Conservation (phyloP, 768 basidiomycete genomes). For the Kondoa subrosea region DNA sequence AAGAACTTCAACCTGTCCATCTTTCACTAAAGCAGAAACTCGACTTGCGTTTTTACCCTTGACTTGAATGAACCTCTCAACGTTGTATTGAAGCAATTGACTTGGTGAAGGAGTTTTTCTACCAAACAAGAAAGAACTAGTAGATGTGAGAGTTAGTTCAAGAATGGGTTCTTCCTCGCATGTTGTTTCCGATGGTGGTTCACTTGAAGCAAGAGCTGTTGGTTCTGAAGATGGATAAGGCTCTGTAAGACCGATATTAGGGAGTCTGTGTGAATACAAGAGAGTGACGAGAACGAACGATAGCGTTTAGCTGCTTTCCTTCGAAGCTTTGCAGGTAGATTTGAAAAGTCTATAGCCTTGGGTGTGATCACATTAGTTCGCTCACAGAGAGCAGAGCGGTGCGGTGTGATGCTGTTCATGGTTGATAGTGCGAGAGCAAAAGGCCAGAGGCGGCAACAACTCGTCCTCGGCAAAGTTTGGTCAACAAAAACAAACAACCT, state of each 20-base stretch:
- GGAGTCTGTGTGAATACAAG: background rate
- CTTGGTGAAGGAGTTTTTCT: background rate
- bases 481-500: too few species aligned
- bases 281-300: background rate
- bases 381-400: too few species aligned
- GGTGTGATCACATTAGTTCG: too few species aligned
- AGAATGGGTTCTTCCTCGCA: background rate
- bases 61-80: background rate
- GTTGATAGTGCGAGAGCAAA: too few species aligned
- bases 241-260: background rate
- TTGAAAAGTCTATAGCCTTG: too few species aligned
- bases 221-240: background rate
- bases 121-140: background rate
- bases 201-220: background rate
- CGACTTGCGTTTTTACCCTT: background rate
- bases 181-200: background rate
- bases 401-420: too few species aligned
- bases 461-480: too few species aligned
- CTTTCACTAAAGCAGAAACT: background rate
- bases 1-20: background rate
- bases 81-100: background rate
- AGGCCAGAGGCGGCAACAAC: too few species aligned
- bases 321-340: background rate
- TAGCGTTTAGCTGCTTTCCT: background rate
- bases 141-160: background rate